Conservation (phyloP, 805 yeast species). For the Ascoidea rubescens region DNA sequence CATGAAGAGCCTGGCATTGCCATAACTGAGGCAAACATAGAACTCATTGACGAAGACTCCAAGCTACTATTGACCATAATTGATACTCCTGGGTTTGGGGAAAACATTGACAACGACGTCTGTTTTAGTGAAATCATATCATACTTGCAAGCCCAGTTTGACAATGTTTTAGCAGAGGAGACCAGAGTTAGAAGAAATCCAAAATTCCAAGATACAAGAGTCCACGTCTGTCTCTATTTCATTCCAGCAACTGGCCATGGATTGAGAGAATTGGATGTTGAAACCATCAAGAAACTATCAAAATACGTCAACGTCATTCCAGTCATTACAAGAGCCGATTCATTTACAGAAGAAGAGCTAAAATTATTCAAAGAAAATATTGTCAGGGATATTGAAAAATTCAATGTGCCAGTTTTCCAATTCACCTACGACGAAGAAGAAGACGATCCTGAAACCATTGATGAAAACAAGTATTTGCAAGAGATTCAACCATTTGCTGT, state of each 20-base stretch:
- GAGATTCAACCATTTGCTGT: constrained; percentile 66
- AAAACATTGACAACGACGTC: constrained; percentile 43
- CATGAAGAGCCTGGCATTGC: constrained; percentile 64
- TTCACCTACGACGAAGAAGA: constrained; percentile 62
- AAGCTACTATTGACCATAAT: constrained; percentile 38
- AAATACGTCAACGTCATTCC: constrained; percentile 68
- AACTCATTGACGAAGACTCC: constrained; percentile 44
- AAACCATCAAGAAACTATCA: constrained; percentile 54
- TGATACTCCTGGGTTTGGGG: constrained; percentile 51
- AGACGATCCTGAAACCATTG: constrained; percentile 54
- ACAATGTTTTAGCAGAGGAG: constrained; percentile 60
- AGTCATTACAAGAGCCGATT: constrained; percentile 55
- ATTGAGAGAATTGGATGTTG: constrained; percentile 57
- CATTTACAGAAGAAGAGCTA: constrained; percentile 51
- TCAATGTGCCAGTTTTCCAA: constrained; percentile 61
- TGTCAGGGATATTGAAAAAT: constrained; percentile 47
- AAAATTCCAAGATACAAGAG: constrained; percentile 71
- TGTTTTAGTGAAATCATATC: constrained; percentile 54
- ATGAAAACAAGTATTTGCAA: constrained; percentile 51
- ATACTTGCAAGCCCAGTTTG: constrained; percentile 59
- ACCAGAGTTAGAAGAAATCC: constrained; percentile 73
- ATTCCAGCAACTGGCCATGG: constrained; percentile 83
- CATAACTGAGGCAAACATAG: constrained; percentile 51
- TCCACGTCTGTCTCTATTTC: constrained; percentile 62
- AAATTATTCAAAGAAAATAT: constrained; percentile 44